These are phyloP conservation scores for Phlegmacium glaucopus DNA, from an alignment of 768 basidiomycete genomes.

Conservation along the genomic window DNA sequence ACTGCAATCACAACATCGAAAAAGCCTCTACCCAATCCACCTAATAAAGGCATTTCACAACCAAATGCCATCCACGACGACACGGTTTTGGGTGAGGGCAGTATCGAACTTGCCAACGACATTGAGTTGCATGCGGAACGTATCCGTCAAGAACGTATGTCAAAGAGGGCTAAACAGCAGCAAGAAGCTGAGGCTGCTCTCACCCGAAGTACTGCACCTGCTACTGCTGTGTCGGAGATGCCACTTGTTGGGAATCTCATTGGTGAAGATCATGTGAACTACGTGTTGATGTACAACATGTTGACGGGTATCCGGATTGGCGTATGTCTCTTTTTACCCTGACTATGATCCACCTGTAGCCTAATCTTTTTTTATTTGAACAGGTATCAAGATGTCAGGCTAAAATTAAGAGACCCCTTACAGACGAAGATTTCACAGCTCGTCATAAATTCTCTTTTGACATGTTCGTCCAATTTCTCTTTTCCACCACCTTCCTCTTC, in stretches of 20 bases:
- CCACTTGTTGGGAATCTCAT: constrained; percentile 93
- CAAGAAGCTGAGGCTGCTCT: constrained; percentile 59
- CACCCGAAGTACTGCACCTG: constrained; percentile 28
- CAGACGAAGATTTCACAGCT: constrained; percentile 82
- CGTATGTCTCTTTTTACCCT: constrained; percentile 42
- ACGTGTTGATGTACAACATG: constrained; percentile 99
- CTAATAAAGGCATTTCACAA: constrained; percentile 26
- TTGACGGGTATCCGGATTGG: constrained; percentile 96
- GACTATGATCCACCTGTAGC: not conserved
- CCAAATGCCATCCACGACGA: constrained; percentile 31
- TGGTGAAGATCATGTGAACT: constrained; percentile 98
- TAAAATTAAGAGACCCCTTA: constrained; percentile 83
- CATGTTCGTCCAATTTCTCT: constrained; percentile 56
- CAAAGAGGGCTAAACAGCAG: constrained; percentile 67
- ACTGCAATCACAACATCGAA: constrained; percentile 20
- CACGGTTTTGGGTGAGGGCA: constrained; percentile 22
- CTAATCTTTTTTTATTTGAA: constrained; percentile 7
- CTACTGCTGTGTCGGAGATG: constrained; percentile 38
- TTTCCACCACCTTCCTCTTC: not conserved
- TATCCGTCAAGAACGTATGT: constrained; percentile 74
- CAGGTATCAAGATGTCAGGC: constrained; percentile 96
- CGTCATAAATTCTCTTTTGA: constrained; percentile 97
- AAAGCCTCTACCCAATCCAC: constrained; percentile 10
- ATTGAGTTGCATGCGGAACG: constrained; percentile 89
- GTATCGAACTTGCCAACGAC: constrained; percentile 62